These are phyloP conservation scores for Stagonosporopsis vannaccii DNA, from an alignment of 2,329 filamentous ascomycete genomes.

Conservation along the genomic window DNA sequence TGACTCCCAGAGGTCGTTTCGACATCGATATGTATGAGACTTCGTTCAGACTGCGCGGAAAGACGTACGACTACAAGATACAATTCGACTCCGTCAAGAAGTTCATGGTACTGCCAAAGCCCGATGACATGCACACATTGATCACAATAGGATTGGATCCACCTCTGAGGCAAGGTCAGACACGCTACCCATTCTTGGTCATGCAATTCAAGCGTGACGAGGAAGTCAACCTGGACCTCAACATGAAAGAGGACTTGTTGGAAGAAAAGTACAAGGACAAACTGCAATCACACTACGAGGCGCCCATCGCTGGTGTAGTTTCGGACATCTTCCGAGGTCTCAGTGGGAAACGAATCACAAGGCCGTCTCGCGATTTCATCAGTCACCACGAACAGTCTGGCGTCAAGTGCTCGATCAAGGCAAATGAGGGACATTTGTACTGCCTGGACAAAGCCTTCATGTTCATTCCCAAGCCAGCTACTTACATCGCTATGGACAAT, in stretches of 20 bases:
- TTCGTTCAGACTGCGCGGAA: conserved; percentile 95
- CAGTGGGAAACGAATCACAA: conserved; percentile 92
- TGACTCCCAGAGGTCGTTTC: conserved; percentile 98
- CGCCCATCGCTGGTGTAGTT: conserved; percentile 87
- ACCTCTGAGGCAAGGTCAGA: conserved; percentile 94
- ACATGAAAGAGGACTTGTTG: conserved; percentile 90
- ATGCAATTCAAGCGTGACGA: conserved; percentile 99
- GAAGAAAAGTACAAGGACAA: conserved; percentile 89
- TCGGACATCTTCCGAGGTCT: conserved; percentile 94
- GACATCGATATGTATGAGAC: conserved; percentile 99
- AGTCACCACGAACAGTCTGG: conserved; percentile 93
- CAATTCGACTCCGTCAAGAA: conserved; percentile 98
- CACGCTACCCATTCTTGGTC: conserved; percentile 95
- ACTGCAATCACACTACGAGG: conserved; percentile 85
- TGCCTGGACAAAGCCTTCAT: conserved; percentile 98
- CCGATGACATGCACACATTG: conserved; percentile 95
- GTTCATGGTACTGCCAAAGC: conserved; percentile 97
- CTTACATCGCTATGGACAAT: conserved; percentile 95
- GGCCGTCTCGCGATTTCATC: conserved; percentile 91
- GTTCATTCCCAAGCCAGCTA: conserved; percentile 98
- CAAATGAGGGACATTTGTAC: conserved; percentile 96
- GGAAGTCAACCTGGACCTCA: conserved; percentile 94
- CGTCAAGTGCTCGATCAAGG: conserved; percentile 99
- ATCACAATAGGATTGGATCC: conserved; percentile 94
- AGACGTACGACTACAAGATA: conserved; percentile 99